These are phyloP conservation scores for Nitzschia sp. DNA, from an alignment of 108 stramenopile species.

Conservation along the genomic window DNA sequence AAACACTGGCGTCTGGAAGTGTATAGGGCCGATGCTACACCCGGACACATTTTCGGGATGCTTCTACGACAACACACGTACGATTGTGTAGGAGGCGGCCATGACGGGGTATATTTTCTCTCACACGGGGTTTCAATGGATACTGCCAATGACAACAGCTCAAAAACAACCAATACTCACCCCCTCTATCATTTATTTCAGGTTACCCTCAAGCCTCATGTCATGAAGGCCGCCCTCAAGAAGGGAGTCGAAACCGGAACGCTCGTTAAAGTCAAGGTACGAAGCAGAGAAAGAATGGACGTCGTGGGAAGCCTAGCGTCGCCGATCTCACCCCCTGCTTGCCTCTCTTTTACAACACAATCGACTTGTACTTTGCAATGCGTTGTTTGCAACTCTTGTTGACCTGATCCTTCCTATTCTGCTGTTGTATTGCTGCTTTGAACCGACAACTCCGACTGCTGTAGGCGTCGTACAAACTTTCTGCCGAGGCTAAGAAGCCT, in stretches of 20 bases:
- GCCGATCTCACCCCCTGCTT: not conserved
- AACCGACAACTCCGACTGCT: not conserved
- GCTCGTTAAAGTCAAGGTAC: constrained; percentile 64
- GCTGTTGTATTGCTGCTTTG: not conserved
- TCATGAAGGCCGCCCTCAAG: constrained; percentile 71
- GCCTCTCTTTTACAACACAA: not conserved
- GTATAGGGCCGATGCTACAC: not conserved
- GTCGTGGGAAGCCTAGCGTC: not conserved
- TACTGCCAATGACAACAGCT: not conserved
- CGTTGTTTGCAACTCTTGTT: no score
- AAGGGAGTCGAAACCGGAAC: constrained; percentile 61
- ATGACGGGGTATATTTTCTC: not conserved
- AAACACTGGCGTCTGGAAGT: not conserved
- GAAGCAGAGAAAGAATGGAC: not conserved
- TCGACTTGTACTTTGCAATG: no score
- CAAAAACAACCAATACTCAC: constrained; percentile 4
- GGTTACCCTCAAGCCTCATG: constrained; percentile 48
- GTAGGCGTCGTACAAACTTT: constrained; percentile 70
- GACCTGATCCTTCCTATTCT: no score
- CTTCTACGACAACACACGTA: constrained; percentile 22
- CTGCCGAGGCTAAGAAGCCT: constrained; percentile 51
- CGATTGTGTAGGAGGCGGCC: constrained; percentile 28
- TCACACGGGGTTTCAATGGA: not conserved
- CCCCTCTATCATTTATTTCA: not conserved
- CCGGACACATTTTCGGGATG: constrained; percentile 19